These are phyloP conservation scores for Hysterangium stoloniferum DNA, from an alignment of 768 basidiomycete species.

Conservation along the genomic window DNA sequence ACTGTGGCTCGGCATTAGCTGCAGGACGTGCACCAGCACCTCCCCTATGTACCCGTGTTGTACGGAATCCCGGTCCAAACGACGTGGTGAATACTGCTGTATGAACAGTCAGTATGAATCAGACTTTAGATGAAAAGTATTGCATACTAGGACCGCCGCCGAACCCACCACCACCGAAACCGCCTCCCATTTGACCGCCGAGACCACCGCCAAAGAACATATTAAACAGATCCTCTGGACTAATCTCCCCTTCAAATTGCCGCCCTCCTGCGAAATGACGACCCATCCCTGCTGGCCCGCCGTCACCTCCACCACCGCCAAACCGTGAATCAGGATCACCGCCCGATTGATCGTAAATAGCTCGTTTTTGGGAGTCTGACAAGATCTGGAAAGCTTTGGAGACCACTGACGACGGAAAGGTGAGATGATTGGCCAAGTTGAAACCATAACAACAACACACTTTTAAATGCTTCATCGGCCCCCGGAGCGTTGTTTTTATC, in stretches of 20 bases:
- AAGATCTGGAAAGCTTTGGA: conserved; percentile 96
- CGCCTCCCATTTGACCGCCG: conserved; percentile 27
- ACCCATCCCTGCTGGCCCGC: conserved; percentile 40
- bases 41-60: conserved; percentile 42
- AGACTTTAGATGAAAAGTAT: neutral
- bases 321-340: conserved; percentile 84
- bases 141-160: conserved; percentile 42
- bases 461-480: conserved; percentile 96
- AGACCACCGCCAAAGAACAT: conserved; percentile 91
- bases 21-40: conserved; percentile 8
- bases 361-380: conserved; percentile 79
- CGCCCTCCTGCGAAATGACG: conserved; percentile 37
- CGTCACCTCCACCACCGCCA: conserved; percentile 48
- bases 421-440: conserved; percentile 3
- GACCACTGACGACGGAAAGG: conserved; percentile 55
- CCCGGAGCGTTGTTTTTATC: conserved; percentile 97
- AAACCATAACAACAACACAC: conserved; percentile 44
- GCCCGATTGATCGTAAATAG: conserved; percentile 77
- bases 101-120: conserved; percentile 7
- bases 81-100: conserved; percentile 61
- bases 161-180: conserved; percentile 46
- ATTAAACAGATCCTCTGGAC: conserved; percentile 94
- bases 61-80: conserved; percentile 78
- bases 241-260: conserved; percentile 73
- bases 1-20: conserved; percentile 29